These are phyloP conservation scores for Pisolithus marmoratus DNA, from an alignment of 768 basidiomycete genomes.

Conservation along the genomic window DNA sequence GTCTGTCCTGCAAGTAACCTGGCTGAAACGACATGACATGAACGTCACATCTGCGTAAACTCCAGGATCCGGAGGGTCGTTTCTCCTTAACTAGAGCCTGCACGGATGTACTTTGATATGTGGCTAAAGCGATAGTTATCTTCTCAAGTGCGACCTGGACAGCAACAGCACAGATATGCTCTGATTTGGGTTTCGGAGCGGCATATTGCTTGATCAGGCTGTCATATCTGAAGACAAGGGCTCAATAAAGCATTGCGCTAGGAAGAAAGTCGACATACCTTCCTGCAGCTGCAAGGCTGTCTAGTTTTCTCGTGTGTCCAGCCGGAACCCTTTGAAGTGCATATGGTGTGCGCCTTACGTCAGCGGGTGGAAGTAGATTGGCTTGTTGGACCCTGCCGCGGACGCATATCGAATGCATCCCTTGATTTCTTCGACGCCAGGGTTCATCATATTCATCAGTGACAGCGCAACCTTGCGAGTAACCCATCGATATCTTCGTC, in stretches of 20 bases:
- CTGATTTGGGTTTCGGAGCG: slow-evolving; percentile 46
- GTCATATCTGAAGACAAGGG: slow-evolving; percentile 54
- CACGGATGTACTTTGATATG: slow-evolving; percentile 61
- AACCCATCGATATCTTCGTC: slow-evolving; percentile 61
- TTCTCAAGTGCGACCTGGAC: slow-evolving; percentile 77
- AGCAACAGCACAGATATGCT: slow-evolving; percentile 60
- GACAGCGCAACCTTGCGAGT: slow-evolving; percentile 45
- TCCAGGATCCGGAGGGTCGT: slow-evolving; percentile 84
- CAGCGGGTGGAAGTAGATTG: slow-evolving; percentile 64
- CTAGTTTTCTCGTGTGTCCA: slow-evolving; percentile 61
- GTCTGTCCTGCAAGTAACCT: slow-evolving; percentile 69
- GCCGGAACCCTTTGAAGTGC: slow-evolving; percentile 68
- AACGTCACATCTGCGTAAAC: slow-evolving; percentile 83
- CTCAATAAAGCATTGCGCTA: background rate
- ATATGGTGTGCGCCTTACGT: slow-evolving; percentile 63
- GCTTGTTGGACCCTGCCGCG: slow-evolving; percentile 57
- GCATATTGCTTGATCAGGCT: slow-evolving; percentile 57
- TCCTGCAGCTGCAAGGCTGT: slow-evolving; percentile 78
- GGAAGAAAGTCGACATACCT: slow-evolving; percentile 40
- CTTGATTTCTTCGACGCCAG: slow-evolving; percentile 57
- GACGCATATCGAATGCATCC: slow-evolving; percentile 53
- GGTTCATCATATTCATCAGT: slow-evolving; percentile 42
- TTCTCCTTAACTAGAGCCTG: slow-evolving; percentile 70
- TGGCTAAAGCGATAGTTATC: slow-evolving; percentile 62
- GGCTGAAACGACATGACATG: slow-evolving; percentile 76